Evolutionary conservation across 306 rosid species (phyloP), one percentile per base, ranked within the genome.

Genomic region (Pachyrhizus erosus): DNA sequence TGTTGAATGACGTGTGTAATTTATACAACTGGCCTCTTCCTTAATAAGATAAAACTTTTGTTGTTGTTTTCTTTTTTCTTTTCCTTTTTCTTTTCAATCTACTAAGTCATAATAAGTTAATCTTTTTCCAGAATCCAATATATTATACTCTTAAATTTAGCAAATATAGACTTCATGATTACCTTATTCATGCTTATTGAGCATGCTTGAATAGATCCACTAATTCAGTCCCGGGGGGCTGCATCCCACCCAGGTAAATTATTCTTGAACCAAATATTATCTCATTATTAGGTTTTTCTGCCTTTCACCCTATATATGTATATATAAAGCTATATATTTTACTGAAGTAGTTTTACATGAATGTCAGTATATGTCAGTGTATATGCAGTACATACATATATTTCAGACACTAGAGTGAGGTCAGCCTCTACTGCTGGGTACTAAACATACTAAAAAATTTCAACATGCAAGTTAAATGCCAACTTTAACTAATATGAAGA

Each of bases 161-260:
- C 14, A 54, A 39, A 54, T 33, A 54, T 11, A 15, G 73, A 43
- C 31, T 46, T 68, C 18, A 26, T 51, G 64, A 48, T 77, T 54
- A 31, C 78, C 70, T 51, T 52, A 34, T 52, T 67, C 61, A 52
- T 81, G 76, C 12, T 52, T 75, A 37, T 11, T 43, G 71, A 27
- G 33, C 54, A 73, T 77, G 49, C 70, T 34, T 42, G 71, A 86
- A 46, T 74, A 79, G 71, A 78, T 84, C 65, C 58, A 74, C 43
- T 79, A 55, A 17, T 45, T 33, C 48, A 34, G 45, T 10, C 26
- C 62, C 4, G 26, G 57, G 48, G 33, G 29, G 29, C 51, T 70
- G 23, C 29, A 77, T 65, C 42, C 69, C 2, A 26, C 69, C 40
- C 10, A 27, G 69, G 62, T 42, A 55, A 79, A 43, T 57, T 70